Conservation (phyloP, 1,284 basidiomycete genomes). For the Cutaneotrichosporon dermatis region DNA sequence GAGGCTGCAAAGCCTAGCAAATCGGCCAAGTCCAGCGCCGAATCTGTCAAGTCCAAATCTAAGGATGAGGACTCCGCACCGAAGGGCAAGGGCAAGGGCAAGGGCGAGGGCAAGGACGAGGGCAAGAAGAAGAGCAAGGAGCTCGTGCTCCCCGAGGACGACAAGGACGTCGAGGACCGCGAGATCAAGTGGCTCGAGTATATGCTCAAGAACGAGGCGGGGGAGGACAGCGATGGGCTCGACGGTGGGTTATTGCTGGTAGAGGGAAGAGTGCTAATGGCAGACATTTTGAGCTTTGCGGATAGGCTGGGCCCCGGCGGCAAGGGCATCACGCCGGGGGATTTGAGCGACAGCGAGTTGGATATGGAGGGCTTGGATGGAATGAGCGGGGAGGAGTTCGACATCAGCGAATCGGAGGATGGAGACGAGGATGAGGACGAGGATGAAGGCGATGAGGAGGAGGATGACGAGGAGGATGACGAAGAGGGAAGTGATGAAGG, state of each 20-base stretch:
- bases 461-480: slow-evolving; percentile 5
- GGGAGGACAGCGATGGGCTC: slow-evolving; percentile 51
- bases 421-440: slow-evolving; percentile 12
- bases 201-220: slow-evolving; percentile 55
- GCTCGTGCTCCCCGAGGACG: slow-evolving; percentile 35
- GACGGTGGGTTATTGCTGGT: slow-evolving; percentile 55
- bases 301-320: slow-evolving; percentile 42
- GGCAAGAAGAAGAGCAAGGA: slow-evolving; percentile 26
- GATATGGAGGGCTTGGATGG: slow-evolving; percentile 5
- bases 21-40: not conserved
- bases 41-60: not conserved
- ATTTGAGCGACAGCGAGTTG: slow-evolving; percentile 7
- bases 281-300: slow-evolving; percentile 55
- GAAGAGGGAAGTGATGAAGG: slow-evolving; percentile 14
- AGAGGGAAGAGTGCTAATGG: slow-evolving; percentile 9
- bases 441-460: slow-evolving; percentile 1
- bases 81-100: not conserved
- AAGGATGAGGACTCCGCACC: too few species aligned
- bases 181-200: slow-evolving; percentile 74
- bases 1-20: not conserved
- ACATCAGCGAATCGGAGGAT: slow-evolving; percentile 11
- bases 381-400: slow-evolving; percentile 2
- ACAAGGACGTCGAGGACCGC: slow-evolving; percentile 60
- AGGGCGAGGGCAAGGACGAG: slow-evolving; percentile 7
- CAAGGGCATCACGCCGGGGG: slow-evolving; percentile 9